These are phyloP conservation scores for Cicer cuneatum DNA, from an alignment of 306 rosid species.

Conservation along the genomic window DNA sequence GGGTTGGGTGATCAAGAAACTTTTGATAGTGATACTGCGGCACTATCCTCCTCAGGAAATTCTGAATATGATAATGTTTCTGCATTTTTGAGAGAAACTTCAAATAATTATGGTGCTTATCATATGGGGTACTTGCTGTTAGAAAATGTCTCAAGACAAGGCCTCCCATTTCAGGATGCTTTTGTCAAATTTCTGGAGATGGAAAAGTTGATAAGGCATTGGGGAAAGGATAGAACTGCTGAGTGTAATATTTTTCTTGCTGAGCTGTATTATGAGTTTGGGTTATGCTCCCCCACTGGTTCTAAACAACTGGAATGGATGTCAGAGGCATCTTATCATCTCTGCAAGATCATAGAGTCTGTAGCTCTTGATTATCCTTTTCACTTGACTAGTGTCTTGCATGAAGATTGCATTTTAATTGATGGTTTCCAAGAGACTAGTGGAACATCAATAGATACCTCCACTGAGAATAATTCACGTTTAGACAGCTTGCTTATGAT, in stretches of 20 bases:
- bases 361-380: slow-evolving; percentile 79
- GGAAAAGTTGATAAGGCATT: slow-evolving; percentile 88
- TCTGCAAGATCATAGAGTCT: slow-evolving; percentile 89
- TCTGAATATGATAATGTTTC: slow-evolving; percentile 64
- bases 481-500: slow-evolving; percentile 51
- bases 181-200: slow-evolving; percentile 81
- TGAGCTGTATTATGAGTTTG: slow-evolving; percentile 83
- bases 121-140: slow-evolving; percentile 84
- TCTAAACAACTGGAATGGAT: slow-evolving; percentile 69
- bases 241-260: slow-evolving; percentile 87
- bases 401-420: slow-evolving; percentile 49
- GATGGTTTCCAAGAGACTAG: slow-evolving; percentile 50
- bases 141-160: slow-evolving; percentile 73
- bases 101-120: slow-evolving; percentile 84
- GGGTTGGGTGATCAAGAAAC: slow-evolving; percentile 55
- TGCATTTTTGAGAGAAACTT: slow-evolving; percentile 64
- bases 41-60: slow-evolving; percentile 59
- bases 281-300: slow-evolving; percentile 64
- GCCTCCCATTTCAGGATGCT: slow-evolving; percentile 64
- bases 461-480: slow-evolving; percentile 43
- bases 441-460: slow-evolving; percentile 48
- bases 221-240: slow-evolving; percentile 89
- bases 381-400: slow-evolving; percentile 51
- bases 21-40: slow-evolving; percentile 45
- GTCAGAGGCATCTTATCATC: slow-evolving; percentile 87